Base-by-base conservation (phyloP, 2,329 filamentous ascomycete genomes). In the Fusarium sp. region DNA sequence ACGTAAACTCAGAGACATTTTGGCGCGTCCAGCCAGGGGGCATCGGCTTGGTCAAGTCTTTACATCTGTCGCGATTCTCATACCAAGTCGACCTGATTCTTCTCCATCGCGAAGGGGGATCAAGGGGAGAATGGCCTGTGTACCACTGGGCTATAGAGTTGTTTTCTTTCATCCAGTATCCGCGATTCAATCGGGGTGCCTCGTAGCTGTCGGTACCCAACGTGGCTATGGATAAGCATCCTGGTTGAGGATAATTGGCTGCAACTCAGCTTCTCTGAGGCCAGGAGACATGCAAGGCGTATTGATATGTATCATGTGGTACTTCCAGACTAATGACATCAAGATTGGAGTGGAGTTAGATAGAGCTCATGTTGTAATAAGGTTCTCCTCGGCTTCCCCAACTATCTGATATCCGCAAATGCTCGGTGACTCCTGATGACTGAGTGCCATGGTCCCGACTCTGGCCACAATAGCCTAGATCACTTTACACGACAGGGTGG, bases 11-110 rank as follows among this genome's bases (percentile, higher is more conserved):
- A 6, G 48, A 38, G 35, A 35, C 42, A 1, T 53, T 24, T 19
- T 63, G 43, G 0, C 55, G 47, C 2, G 47, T 51, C 59, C 55
- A 64, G 0, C 61, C 50, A 1, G 47, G 32, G 2, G 51, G 55
- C 3, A 53, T 0, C 6, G 54, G 50, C 0, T 39, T 63, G 0
- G 39, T 40, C 2, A 52, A 47, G 2, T 53, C 50, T 10, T 56
- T 59, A 6, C 57, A 60, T 2, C 1, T 29, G 0, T 57, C 32
- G 0, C 61, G 50, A 4, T 60, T 45, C 10, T 45, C 51, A 3
- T 45, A 64, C 59, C 55, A 60, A 0, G 31, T 43, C 0, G 59
- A 22, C 1, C 40, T 40, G 7, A 64, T 50, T 19, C 43, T 50
- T 8, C 59, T 39, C 29, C 46, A 28, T 11, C 15, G 10, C 1